These are phyloP conservation scores for Leccinum fibrillosum DNA, from an alignment of 768 basidiomycete genomes.

Conservation along the genomic window DNA sequence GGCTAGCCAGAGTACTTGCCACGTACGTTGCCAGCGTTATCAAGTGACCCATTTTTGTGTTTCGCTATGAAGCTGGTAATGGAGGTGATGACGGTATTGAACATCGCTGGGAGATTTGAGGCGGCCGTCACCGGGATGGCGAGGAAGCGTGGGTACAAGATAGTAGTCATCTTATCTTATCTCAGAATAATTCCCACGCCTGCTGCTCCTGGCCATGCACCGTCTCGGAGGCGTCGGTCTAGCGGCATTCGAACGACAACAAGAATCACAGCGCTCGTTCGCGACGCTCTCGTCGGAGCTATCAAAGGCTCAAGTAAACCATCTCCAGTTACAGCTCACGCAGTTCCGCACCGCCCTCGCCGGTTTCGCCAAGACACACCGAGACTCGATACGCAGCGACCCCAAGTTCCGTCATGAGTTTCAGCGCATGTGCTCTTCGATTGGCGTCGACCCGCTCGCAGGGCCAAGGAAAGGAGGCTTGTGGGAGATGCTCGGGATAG, in stretches of 20 bases:
- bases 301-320: neutral
- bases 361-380: neutral
- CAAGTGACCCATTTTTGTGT: slow-evolving; percentile 65
- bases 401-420: neutral
- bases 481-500: slow-evolving; percentile 43
- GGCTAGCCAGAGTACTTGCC: neutral
- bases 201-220: neutral
- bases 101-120: neutral
- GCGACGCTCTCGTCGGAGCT: neutral
- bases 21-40: slow-evolving; percentile 87
- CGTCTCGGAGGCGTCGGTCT: neutral
- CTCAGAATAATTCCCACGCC: neutral
- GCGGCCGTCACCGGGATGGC: neutral
- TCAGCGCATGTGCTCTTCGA: neutral
- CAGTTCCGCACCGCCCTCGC: neutral
- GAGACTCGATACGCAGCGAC: neutral
- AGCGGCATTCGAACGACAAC: neutral
- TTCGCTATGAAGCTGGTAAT: neutral
- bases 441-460: neutral
- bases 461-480: neutral
- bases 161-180: slow-evolving; percentile 16
- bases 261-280: neutral
- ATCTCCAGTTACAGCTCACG: neutral
- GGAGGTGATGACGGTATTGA: neutral
- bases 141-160: neutral